Percentiles rank a stretch among this genome's conserved stretches.
phyloP scores from a whole-genome alignment of 148 eudicot species.

The Vaccinium darrowii region DNA sequence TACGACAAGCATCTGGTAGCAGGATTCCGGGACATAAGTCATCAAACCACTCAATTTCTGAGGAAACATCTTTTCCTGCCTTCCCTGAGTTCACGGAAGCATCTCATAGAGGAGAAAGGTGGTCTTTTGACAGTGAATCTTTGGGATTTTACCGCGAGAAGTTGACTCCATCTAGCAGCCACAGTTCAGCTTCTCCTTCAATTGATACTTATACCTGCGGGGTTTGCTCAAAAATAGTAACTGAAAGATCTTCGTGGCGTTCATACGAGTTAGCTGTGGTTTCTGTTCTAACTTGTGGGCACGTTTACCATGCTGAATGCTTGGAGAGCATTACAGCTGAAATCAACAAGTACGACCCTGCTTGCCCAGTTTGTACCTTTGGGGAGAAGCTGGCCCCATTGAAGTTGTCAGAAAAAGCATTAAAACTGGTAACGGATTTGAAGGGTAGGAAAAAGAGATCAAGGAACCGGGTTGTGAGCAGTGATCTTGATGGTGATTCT shows the following conservation, averaged over 20 bases:
- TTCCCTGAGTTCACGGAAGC: conserved; percentile 56
- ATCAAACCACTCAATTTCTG: conserved; percentile 59
- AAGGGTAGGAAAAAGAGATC: conserved; percentile 54
- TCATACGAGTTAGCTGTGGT: conserved; percentile 62
- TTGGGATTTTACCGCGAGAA: conserved; percentile 47
- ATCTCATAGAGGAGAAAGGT: conserved; percentile 60
- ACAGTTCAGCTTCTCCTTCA: conserved; percentile 35
- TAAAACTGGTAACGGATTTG: conserved; percentile 56
- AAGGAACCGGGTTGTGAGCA: conserved; percentile 47
- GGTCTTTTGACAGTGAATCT: conserved; percentile 76
- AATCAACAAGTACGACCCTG: conserved; percentile 68
- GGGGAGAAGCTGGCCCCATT: conserved; percentile 58
- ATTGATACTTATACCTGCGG: conserved; percentile 61
- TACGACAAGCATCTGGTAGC: conserved; percentile 61
- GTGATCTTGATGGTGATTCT: conserved; percentile 33
- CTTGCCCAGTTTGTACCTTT: conserved; percentile 79
- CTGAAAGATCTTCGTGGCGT: conserved; percentile 69
- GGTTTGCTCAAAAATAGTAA: conserved; percentile 64
- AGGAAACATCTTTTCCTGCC: conserved; percentile 45
- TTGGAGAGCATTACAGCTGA: conserved; percentile 77
- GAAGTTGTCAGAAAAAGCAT: conserved; percentile 56
- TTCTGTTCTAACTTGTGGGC: conserved; percentile 76
- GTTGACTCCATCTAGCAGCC: conserved; percentile 34
- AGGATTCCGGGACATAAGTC: conserved; percentile 62
- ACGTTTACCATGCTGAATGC: conserved; percentile 84